Evolutionary conservation across 352 stramenopile genomes (phyloP).

Genomic region (Globisporangium spiculum): DNA sequence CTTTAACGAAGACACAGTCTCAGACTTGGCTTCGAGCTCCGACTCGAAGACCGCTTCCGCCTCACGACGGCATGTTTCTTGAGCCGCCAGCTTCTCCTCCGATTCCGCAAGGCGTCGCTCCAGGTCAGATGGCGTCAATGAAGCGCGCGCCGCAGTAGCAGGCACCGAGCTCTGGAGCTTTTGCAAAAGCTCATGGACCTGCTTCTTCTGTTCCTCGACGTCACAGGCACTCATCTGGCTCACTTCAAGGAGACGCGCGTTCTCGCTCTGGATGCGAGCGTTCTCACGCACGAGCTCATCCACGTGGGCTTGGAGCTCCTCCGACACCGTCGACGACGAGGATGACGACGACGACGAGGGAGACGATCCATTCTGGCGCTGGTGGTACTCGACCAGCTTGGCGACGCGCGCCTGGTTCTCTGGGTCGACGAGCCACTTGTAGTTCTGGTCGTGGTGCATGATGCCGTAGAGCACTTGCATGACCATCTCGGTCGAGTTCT

Average conservation of each 20-base stretch:
- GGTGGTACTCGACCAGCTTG: constrained; percentile 47
- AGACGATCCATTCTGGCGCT: constrained; percentile 25
- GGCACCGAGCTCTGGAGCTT: constrained; percentile 15
- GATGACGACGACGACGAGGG: constrained; percentile 10
- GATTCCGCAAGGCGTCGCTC: constrained; percentile 33
- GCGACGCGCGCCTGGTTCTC: constrained; percentile 46
- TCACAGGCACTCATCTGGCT: constrained; percentile 34
- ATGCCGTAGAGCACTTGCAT: constrained; percentile 61
- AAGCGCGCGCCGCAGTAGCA: neutral
- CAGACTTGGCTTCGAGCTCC: constrained; percentile 36
- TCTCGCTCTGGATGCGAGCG: constrained; percentile 56
- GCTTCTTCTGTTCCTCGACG: constrained; percentile 30
- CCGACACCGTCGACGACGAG: constrained; percentile 10
- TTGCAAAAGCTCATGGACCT: constrained; percentile 1
- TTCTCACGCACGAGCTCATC: constrained; percentile 62
- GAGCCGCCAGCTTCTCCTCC: constrained; percentile 35
- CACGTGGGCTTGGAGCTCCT: constrained; percentile 56
- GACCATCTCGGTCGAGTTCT: constrained; percentile 45
- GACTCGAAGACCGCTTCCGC: constrained; percentile 46
- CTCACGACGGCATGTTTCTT: constrained; percentile 49
- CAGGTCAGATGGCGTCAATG: constrained; percentile 24
- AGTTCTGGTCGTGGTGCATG: constrained; percentile 57
- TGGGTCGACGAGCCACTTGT: constrained; percentile 53
- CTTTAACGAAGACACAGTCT: constrained; percentile 40
- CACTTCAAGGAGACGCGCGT: constrained; percentile 34